Evolutionary conservation across 2,329 filamentous ascomycete species (phyloP), one percentile per base, ranked within the genome.

Genomic region (Curvularia hawaiiensis): DNA sequence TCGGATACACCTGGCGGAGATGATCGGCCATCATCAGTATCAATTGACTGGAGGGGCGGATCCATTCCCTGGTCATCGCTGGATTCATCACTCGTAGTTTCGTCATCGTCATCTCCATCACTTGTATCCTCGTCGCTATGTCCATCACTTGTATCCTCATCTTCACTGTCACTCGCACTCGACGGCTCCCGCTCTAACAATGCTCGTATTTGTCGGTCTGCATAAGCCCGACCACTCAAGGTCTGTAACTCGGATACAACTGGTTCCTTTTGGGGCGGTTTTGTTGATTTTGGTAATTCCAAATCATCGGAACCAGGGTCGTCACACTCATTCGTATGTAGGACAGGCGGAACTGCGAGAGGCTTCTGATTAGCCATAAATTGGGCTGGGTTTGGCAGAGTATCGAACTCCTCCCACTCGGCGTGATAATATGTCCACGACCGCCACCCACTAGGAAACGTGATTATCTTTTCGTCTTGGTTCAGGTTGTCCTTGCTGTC

Each of bases 391-490:
- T 63, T 57, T 2, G 73, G 59, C 18, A 66, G 65, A 4, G 43
- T 60, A 0, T 49, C 48, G 39, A 62, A 57, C n/a, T 65, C 65
- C 63, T 85, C 83, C 84, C 84, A 86, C 31, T 80, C 76, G 18
- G 78, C 75, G 45, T 75, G 77, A 50, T 82, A 84, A 2, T 81
- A 66, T 1, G 77, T 73, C 49, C 71, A 74, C 26, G 75, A 75
- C 50, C 81, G 78, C 84, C 84, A 86, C 49, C 80, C 72, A n/a
- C 74, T 65, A 10, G 77, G 53, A 11, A 80, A 76, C 45, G 61
- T 76, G 63, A 52, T 62, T 64, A 52, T 63, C 63, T 67, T 73
- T 77, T 64, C 62, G 10, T 24, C 38, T 11, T 41, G 5, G 14
- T 7, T 33, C 24, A 35, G 2, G 28, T 47, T 38, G 12, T 55